Conservation (phyloP, 1,284 basidiomycete genomes). For the Ceratobasidium papillatum region DNA sequence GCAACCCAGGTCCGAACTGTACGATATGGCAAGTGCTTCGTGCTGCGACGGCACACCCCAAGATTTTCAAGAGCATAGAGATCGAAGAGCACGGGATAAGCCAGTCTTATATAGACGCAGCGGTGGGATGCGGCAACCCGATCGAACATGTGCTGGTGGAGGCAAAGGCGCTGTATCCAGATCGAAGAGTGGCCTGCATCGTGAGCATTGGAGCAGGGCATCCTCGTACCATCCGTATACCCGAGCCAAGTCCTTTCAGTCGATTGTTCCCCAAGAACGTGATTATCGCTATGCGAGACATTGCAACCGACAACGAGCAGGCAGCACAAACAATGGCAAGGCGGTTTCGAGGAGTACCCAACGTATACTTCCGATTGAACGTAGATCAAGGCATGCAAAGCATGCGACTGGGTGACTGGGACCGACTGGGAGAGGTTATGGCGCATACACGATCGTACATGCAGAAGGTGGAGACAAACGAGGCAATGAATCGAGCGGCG, state of each 20-base stretch:
- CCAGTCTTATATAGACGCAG: background rate
- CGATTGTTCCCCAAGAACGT: background rate
- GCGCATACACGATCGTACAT: no score
- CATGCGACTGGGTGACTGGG: no score
- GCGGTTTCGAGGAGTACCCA: background rate
- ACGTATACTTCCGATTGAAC: constrained; percentile 9
- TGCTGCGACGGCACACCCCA: constrained; percentile 8
- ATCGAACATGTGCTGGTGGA: constrained; percentile 4
- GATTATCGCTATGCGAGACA: background rate
- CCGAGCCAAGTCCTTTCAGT: background rate
- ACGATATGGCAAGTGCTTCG: background rate
- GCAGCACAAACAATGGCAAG: background rate
- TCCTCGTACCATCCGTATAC: background rate
- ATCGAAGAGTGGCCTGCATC: background rate
- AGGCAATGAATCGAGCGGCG: background rate
- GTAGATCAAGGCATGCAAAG: constrained; percentile 8
- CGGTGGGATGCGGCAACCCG: constrained; percentile 12
- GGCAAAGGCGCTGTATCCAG: background rate
- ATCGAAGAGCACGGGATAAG: background rate
- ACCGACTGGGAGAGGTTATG: no score
- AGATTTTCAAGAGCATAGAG: constrained; percentile 3
- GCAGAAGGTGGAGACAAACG: no score
- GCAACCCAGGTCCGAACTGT: background rate
- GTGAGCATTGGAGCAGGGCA: no score
- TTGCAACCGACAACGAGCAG: constrained; percentile 14